Conservation (phyloP, 2,329 filamentous ascomycete species). For the Paraconiothyrium sp. region DNA sequence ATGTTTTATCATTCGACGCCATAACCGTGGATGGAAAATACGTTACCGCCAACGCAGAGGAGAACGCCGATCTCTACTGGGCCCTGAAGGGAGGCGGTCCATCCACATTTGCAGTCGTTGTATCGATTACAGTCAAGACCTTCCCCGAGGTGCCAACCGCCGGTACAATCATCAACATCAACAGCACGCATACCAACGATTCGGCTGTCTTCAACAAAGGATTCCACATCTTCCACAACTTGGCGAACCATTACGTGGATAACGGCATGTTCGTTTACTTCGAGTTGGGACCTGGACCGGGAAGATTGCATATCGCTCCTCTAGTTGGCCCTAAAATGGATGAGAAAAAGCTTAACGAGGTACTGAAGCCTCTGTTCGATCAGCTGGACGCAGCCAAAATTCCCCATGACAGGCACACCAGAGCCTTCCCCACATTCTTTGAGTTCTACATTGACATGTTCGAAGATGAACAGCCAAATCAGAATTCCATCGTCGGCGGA, state of each 20-base stretch:
- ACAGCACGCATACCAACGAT: slow-evolving; percentile 47
- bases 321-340: slow-evolving; percentile 47
- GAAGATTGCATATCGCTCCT: slow-evolving; percentile 43
- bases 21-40: slow-evolving; percentile 52
- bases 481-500: slow-evolving; percentile 43
- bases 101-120: slow-evolving; percentile 42
- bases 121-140: slow-evolving; percentile 45
- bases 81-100: slow-evolving; percentile 48
- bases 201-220: slow-evolving; percentile 38
- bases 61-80: slow-evolving; percentile 51
- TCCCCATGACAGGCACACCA: slow-evolving; percentile 40
- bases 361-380: slow-evolving; percentile 40
- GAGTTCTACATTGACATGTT: slow-evolving; percentile 50
- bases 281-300: slow-evolving; percentile 34
- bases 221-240: slow-evolving; percentile 45
- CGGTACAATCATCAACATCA: slow-evolving; percentile 47
- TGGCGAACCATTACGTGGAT: slow-evolving; percentile 44
- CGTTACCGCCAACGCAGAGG: slow-evolving; percentile 42
- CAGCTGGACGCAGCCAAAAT: slow-evolving; percentile 42
- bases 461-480: slow-evolving; percentile 43
- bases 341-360: slow-evolving; percentile 34
- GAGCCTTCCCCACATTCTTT: slow-evolving; percentile 47
- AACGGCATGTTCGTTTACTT: slow-evolving; percentile 50
- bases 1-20: slow-evolving; percentile 49
- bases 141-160: slow-evolving; percentile 45